Evolutionary conservation across 345 rosid species (phyloP), one percentile per base, ranked within the genome.

Genomic region (Pistacia integerrima): DNA sequence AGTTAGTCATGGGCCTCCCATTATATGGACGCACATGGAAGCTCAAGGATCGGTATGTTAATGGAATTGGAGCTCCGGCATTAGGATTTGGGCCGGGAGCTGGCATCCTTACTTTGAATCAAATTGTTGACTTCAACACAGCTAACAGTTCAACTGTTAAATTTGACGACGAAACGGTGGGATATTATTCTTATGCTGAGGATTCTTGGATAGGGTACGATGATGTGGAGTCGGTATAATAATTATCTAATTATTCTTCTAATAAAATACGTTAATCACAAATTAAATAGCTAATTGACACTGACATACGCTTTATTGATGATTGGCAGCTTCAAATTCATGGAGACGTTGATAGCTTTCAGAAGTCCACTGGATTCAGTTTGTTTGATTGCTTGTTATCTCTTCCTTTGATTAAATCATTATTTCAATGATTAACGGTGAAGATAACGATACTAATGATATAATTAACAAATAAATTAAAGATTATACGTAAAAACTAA

Each of bases 1-100:
- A 83, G 78, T 73, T 85, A 14, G 91, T 82, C 8, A 79, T 86
- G 85, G 93, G 93, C 8, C 73, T 85, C 20, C 87, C 91, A 0
- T 63, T 82, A 17, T 84, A 80, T 20, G 90, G 93, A 3, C 79
- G 36, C 55, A 78, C 84, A 1, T 87, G 91, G 90, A 72, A 11
- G 22, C 82, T 89, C 35, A 57, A 64, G 64, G 73, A 86, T 64
- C 85, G 84, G 33, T 62, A 49, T 11, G 64, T 36, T 0, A 46
- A 79, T 11, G 79, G 83, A 17, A 22, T 89, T 2, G 87, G 90
- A 41, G 86, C 86, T n/a, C 71, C 64, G 0, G 81, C 89, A 0
- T 1, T 61, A 0, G 86, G 80, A 0, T n/a, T 36, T 4, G 89
- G 86, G 16, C 86, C 87, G 0, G 85, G 86, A n/a, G 73, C 22